Evolutionary conservation across 2,329 filamentous ascomycete species (phyloP).

Genomic region (Cladobotryum mycophilum): DNA sequence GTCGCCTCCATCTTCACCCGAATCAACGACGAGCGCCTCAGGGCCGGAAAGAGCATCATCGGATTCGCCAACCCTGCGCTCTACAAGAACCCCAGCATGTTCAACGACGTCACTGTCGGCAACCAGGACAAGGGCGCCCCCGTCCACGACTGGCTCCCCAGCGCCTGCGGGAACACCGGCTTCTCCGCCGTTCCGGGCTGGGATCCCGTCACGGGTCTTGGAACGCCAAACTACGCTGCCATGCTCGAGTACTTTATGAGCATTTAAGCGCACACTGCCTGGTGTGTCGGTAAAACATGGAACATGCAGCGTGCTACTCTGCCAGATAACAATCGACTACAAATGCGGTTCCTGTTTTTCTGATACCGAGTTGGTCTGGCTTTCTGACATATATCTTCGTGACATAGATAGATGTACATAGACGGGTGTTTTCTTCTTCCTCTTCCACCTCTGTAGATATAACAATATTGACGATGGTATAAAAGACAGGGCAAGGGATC

Average conservation of each 20-base stretch:
- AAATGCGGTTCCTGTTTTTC: too few relatives aligned
- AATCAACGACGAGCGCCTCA: conserved; percentile 25
- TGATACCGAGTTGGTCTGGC: too few relatives aligned
- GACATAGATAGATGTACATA: too few relatives aligned
- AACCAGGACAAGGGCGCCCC: conserved; percentile 15
- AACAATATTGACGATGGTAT: too few relatives aligned
- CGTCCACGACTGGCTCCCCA: conserved; percentile 3
- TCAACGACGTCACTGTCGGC: conserved; percentile 14
- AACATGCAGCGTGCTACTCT: too few relatives aligned
- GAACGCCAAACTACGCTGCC: conserved; percentile 15
- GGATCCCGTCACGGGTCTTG: conserved; percentile 17
- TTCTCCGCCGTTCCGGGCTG: conserved; percentile 17
- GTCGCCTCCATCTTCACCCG: conserved; percentile 29
- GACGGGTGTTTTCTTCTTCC: too few relatives aligned
- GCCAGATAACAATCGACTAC: too few relatives aligned
- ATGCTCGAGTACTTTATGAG: conserved; percentile 38
- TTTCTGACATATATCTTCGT: too few relatives aligned
- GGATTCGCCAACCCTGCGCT: conserved; percentile 31
- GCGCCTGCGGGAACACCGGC: conserved; percentile 14
- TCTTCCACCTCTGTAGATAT: too few relatives aligned
- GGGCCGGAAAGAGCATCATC: conserved; percentile 22
- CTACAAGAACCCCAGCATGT: conserved; percentile 17
- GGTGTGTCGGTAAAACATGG: too few relatives aligned
- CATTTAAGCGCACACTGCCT: background rate
- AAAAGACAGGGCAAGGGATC: too few relatives aligned